Conservation (phyloP, 352 stramenopile species). For the Globisporangium cylindrosporum region DNA sequence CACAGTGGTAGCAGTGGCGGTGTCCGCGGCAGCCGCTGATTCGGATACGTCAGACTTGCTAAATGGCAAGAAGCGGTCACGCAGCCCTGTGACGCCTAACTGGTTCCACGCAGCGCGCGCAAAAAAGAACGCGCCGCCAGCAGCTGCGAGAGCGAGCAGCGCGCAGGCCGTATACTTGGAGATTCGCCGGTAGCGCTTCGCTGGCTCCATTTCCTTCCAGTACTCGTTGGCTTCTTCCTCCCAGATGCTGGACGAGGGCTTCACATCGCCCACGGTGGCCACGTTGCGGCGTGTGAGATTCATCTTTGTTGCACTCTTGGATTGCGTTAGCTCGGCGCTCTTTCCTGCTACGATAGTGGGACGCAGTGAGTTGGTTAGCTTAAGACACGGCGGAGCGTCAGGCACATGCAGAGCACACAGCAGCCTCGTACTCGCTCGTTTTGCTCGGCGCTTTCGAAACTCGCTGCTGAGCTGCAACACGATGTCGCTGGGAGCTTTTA, state of each 20-base stretch:
- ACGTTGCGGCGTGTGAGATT: conserved; percentile 50
- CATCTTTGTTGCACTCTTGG: conserved; percentile 19
- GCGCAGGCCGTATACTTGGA: conserved; percentile 25
- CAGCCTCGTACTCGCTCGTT: not conserved
- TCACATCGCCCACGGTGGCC: conserved; percentile 24
- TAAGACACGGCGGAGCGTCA: not conserved
- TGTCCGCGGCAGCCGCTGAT: not conserved
- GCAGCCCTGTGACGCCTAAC: not conserved
- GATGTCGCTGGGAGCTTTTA: not conserved
- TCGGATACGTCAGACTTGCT: not conserved
- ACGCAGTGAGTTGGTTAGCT: not conserved
- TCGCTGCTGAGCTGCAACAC: not conserved
- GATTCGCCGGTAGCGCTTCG: conserved; percentile 33
- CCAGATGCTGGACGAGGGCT: conserved; percentile 48
- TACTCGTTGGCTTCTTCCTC: conserved; percentile 63
- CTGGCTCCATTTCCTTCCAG: conserved; percentile 74
- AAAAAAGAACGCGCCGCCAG: conserved; percentile 23
- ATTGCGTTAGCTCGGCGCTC: not conserved
- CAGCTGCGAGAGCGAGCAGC: conserved; percentile 23
- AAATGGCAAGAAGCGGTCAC: not conserved
- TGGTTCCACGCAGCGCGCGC: conserved; percentile 3
- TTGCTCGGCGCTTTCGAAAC: not conserved
- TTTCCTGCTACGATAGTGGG: not conserved
- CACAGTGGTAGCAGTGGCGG: not conserved
- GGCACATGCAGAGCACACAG: not conserved